These are phyloP conservation scores for Gracilaria gracilis DNA, from an alignment of 23 red algal genomes.

Conservation along the genomic window DNA sequence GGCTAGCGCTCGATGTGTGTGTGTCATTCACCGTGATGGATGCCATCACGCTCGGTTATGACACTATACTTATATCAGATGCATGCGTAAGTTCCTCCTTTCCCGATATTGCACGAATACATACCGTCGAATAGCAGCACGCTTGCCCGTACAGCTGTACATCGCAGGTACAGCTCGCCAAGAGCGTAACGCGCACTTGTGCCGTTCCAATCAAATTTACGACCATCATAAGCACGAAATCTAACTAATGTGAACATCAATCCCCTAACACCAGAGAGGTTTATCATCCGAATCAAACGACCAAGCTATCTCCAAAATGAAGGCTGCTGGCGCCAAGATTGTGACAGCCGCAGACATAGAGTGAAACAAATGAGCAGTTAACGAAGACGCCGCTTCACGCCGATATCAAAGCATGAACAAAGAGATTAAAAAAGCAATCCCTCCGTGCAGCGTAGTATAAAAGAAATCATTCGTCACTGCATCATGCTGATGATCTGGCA, in stretches of 20 bases:
- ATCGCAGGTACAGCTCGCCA: not conserved
- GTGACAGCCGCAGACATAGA: slow-evolving; percentile 29
- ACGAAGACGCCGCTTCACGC: not conserved
- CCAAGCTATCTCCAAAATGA: slow-evolving; percentile 44
- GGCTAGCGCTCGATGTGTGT: slow-evolving; percentile 79
- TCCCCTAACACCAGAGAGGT: slow-evolving; percentile 52
- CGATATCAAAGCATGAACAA: not conserved
- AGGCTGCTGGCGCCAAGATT: slow-evolving; percentile 48
- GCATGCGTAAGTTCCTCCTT: slow-evolving; percentile 58
- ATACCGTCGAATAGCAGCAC: not conserved
- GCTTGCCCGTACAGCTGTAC: slow-evolving; percentile 5
- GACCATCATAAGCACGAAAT: slow-evolving; percentile 6
- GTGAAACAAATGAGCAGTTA: not conserved
- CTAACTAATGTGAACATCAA: slow-evolving; percentile 17
- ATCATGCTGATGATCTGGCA: too few relatives aligned
- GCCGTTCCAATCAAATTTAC: slow-evolving; percentile 33
- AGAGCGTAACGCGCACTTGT: not conserved
- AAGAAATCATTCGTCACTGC: not conserved
- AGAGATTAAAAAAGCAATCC: not conserved
- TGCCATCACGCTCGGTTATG: slow-evolving; percentile 52
- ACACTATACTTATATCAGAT: slow-evolving; percentile 48
- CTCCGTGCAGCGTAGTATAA: not conserved
- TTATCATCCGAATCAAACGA: slow-evolving; percentile 28
- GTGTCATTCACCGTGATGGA: slow-evolving; percentile 70
- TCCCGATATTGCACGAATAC: not conserved